Percentiles rank a stretch among this genome's conserved stretches.
Evolutionary conservation across 2,329 filamentous ascomycete genomes (phyloP).

Genomic region (Blumeria graminis): DNA sequence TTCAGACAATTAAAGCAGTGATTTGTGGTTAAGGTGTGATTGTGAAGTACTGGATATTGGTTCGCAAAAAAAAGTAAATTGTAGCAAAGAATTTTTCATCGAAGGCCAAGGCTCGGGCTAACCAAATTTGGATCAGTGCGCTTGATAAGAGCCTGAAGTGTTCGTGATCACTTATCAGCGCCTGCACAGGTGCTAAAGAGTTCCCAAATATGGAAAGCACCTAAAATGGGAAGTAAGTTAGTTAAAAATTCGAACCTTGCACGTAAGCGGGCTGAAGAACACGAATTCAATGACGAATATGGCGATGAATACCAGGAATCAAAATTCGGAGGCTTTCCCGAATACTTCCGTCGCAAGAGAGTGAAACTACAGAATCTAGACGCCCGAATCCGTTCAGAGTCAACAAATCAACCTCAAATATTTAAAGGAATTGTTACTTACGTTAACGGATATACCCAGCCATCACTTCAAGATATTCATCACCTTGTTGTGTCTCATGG

Average conservation of each 20-base stretch:
- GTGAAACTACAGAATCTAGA: slow-evolving; percentile 93
- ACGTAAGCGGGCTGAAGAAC: slow-evolving; percentile 34
- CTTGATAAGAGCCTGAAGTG: no score
- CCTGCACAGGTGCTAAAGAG: no score
- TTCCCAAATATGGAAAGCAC: neutral
- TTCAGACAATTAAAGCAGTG: no score
- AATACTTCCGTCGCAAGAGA: slow-evolving; percentile 91
- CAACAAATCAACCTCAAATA: slow-evolving; percentile 50
- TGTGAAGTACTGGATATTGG: no score
- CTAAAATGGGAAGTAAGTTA: slow-evolving; percentile 30
- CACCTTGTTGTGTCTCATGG: slow-evolving; percentile 73
- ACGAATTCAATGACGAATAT: slow-evolving; percentile 55
- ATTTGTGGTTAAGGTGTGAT: no score
- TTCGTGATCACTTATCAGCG: no score
- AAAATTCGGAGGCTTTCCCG: slow-evolving; percentile 65
- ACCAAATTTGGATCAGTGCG: neutral
- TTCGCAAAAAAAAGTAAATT: no score
- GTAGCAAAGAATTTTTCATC: neutral
- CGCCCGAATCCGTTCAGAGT: slow-evolving; percentile 47
- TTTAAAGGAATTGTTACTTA: slow-evolving; percentile 82
- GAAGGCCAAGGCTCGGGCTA: neutral
- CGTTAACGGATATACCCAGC: slow-evolving; percentile 90
- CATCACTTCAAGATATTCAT: slow-evolving; percentile 72
- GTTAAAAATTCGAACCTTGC: slow-evolving; percentile 38
- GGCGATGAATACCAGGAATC: slow-evolving; percentile 84